Conservation (phyloP, 495 filamentous ascomycete species). For the Podospora tetraspora region DNA sequence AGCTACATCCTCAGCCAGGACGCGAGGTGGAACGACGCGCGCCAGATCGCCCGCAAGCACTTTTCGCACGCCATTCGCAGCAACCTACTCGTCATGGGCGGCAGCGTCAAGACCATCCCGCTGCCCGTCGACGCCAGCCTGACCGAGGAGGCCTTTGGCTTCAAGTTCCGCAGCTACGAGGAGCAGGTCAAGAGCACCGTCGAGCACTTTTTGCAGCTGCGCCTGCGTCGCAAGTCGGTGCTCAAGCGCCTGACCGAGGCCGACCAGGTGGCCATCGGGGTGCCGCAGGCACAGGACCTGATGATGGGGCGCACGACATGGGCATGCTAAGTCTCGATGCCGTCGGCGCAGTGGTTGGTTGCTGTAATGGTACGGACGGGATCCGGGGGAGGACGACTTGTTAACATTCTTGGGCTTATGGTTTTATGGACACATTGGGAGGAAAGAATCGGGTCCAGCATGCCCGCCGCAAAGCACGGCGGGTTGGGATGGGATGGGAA, state of each 20-base stretch:
- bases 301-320: conserved; percentile 15
- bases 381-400: neutral
- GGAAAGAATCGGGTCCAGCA: conserved; percentile 8
- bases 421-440: conserved; percentile 12
- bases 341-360: neutral
- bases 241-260: neutral
- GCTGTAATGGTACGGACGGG: neutral
- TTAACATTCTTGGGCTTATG: conserved; percentile 1
- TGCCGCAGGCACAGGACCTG: conserved; percentile 2
- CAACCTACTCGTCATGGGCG: conserved; percentile 35
- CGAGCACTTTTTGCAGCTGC: conserved; percentile 32
- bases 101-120: conserved; percentile 30
- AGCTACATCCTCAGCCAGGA: conserved; percentile 34
- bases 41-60: conserved; percentile 32
- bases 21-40: conserved; percentile 43
- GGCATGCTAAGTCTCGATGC: conserved; percentile 3
- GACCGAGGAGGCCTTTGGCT: conserved; percentile 45
- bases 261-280: neutral
- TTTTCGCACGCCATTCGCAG: conserved; percentile 41
- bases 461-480: neutral
- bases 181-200: conserved; percentile 44
- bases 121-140: conserved; percentile 39
- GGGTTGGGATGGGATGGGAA: neutral
- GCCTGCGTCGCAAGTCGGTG: conserved; percentile 11
- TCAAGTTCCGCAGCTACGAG: conserved; percentile 41